Evolutionary conservation across 1,139 yeast species (phyloP), one percentile per base, ranked within the genome.

Genomic region (Candida tetrigidarum): DNA sequence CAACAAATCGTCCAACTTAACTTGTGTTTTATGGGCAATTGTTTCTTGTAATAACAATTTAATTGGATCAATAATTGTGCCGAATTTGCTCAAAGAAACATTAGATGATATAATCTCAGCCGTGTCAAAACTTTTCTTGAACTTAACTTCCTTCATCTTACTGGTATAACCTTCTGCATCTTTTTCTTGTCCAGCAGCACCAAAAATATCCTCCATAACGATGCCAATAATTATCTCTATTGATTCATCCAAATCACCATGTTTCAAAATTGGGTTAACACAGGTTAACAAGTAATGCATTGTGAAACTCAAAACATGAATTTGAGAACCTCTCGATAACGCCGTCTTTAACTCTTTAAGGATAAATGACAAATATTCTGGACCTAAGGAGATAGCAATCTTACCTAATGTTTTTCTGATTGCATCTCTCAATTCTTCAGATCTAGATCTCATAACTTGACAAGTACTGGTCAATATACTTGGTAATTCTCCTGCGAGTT

Each of bases 141-240:
- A 85, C 59, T 89, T 91, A 34, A 93, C 95, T 70, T 93, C 99
- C 57, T 87, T 89, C 84, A 91, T 88, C 50, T 84, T 84, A 41
- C 90, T 84, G 43, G 80, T 81, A 59, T 93, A 93, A 22, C 92
- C 97, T 51, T 91, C 97, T 12, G 95, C 92, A 54, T 93, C 99
- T 62, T 95, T 93, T 60, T 93, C 99, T 58, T 86, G 86, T 30
- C 97, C 96, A 7, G 96, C 90, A 5, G 86, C 81, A 14, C 99
- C 99, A 65, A 93, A 92, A 3, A 83, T 80, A 58, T 93, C 97
- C 59, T 91, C 96, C 96, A 93, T 92, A 28, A 92, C 77, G 28
- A 91, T 74, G 22, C 81, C 84, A 50, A 86, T 83, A 14, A 92
- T 67, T 42, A 86, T 56, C 3, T 68, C 69, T 6, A 84, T 79